These are phyloP conservation scores for Lactarius quietus DNA, from an alignment of 768 basidiomycete species.

Conservation along the genomic window DNA sequence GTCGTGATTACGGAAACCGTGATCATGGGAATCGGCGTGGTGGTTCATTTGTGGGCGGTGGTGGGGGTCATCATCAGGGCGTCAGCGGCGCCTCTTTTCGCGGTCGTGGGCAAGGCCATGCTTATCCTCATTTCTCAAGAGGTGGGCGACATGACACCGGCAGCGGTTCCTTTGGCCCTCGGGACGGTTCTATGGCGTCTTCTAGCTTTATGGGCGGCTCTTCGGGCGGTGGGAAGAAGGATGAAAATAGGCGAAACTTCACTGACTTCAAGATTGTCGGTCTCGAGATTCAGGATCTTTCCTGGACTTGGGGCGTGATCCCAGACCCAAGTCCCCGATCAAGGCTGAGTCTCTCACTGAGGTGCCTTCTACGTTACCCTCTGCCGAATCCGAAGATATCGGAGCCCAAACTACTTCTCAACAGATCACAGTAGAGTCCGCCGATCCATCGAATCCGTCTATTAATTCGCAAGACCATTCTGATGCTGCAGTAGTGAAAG, in stretches of 20 bases:
- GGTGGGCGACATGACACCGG: slow-evolving; percentile 39
- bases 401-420: neutral
- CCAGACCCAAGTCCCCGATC: slow-evolving; percentile 34
- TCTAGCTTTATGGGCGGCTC: slow-evolving; percentile 25
- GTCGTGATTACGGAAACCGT: slow-evolving; percentile 51
- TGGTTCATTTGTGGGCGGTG: slow-evolving; percentile 57
- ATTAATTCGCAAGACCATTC: slow-evolving; percentile 1
- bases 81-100: slow-evolving; percentile 39
- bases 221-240: slow-evolving; percentile 61
- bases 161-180: slow-evolving; percentile 36
- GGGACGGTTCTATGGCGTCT: slow-evolving; percentile 42
- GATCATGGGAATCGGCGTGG: slow-evolving; percentile 64
- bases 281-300: slow-evolving; percentile 74
- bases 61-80: slow-evolving; percentile 33
- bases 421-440: slow-evolving; percentile 8
- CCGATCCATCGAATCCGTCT: slow-evolving; percentile 14
- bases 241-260: slow-evolving; percentile 86
- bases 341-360: slow-evolving; percentile 32
- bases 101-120: slow-evolving; percentile 59
- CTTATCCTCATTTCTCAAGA: slow-evolving; percentile 33
- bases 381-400: slow-evolving; percentile 31
- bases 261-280: slow-evolving; percentile 98
- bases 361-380: slow-evolving; percentile 31
- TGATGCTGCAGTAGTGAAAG: slow-evolving; percentile 11
- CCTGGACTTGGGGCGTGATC: slow-evolving; percentile 82